Conservation (phyloP, 108 stramenopile genomes). For the Nitzschia palea region DNA sequence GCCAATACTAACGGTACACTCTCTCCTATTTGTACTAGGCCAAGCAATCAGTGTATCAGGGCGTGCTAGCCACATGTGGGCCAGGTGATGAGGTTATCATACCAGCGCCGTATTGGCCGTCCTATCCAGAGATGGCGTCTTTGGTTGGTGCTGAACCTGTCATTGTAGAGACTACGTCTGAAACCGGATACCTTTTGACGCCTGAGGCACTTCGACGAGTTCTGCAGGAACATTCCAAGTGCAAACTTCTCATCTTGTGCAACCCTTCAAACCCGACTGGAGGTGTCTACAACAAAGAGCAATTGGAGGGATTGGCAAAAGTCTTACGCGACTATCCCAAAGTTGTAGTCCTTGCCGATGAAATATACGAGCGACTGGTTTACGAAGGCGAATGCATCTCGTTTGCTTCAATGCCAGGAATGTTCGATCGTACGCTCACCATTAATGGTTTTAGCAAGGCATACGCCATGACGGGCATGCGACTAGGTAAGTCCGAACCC, state of each 20-base stretch:
- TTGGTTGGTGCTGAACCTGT: conserved; percentile 86
- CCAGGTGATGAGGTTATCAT: conserved; percentile 90
- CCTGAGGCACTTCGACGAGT: conserved; percentile 64
- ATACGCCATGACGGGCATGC: conserved; percentile 96
- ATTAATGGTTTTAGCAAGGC: conserved; percentile 96
- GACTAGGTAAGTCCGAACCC: conserved; percentile 57
- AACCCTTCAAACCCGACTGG: conserved; percentile 98
- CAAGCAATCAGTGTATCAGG: conserved; percentile 94
- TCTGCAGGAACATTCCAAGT: conserved; percentile 59
- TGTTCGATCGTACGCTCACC: conserved; percentile 88
- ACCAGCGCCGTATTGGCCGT: conserved; percentile 96
- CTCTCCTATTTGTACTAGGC: conserved; percentile 32
- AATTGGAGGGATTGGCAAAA: conserved; percentile 61
- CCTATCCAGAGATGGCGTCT: conserved; percentile 95
- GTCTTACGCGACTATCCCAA: conserved; percentile 73
- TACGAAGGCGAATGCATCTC: conserved; percentile 82
- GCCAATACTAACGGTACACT: not conserved
- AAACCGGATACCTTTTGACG: conserved; percentile 84
- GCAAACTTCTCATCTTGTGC: conserved; percentile 91
- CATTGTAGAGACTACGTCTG: conserved; percentile 80
- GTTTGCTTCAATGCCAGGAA: conserved; percentile 79
- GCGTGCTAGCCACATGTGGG: conserved; percentile 83
- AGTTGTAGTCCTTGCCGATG: conserved; percentile 88
- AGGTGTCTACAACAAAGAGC: conserved; percentile 69
- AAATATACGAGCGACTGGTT: conserved; percentile 96